Evolutionary conservation across 768 basidiomycete species (phyloP), one percentile per base, ranked within the genome.

Genomic region (Russula compacta): DNA sequence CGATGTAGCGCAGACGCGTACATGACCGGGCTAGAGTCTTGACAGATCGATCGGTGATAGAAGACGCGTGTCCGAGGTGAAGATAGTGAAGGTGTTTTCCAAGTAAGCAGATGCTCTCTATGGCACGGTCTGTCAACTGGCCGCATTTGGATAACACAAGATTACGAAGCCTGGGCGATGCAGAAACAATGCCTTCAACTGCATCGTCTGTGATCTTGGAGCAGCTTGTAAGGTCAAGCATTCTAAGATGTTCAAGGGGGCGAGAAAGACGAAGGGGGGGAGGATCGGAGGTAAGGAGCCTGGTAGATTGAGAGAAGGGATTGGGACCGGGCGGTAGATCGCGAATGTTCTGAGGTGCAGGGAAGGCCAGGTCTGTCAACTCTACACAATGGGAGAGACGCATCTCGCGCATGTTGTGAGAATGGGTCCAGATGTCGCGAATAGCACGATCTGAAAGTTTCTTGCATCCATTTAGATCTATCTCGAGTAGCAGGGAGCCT

Each of bases 71-170:
- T 7, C 94, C 97, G 43, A 98, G 80, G 72, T 99, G 97, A 38
- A 99, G 81, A 70, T 95, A 92, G 71, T 98, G 97, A 38, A 99
- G 72, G 70, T 94, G 84, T 71, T 89, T 87, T n/a, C 95, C 95
- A 17, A 99, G 79, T 69, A 78, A 79, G 71, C 90, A 90, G 38
- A 98, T 89, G 60, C 82, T 87, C 66, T 88, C 85, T 40, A 98
- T 83, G 2, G 89, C 81, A 59, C 80, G 81, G 74, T 95, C 92
- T 7, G 92, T 92, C 68, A 97, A 76, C 47, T 81, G 71, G 10
- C 73, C 71, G 70, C 94, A 97, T 71, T 95, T 95, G 47, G 92
- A 90, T 49, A 97, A 73, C 47, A 92, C 89, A 42, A 97, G 77
- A 67, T 86, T 91, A 62, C 94, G 83, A 64, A 97, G 86, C 71